Evolutionary conservation across 1,139 yeast species (phyloP), one percentile per base, ranked within the genome.

Genomic region (Kluyveromyces sp.): DNA sequence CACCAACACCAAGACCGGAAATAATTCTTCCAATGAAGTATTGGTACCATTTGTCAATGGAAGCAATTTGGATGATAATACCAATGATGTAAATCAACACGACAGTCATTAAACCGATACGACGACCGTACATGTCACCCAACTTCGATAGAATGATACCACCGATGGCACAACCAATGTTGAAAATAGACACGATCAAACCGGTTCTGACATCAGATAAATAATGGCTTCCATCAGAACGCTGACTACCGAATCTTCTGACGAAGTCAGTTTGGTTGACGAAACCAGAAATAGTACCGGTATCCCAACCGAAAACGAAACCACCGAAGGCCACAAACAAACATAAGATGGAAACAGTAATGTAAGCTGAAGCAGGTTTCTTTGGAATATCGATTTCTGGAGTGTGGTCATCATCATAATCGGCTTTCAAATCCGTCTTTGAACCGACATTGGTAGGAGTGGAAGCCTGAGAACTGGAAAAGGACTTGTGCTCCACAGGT

Each of bases 221-320:
- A 53, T 68, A 66, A 43, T 56, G 51, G 7, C 45, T 60, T 42
- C 73, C 71, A 3, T 56, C 49, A n/a, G 52, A 32, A 13, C 40
- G 36, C 33, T 26, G 16, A 28, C 44, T 41, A 41, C 52, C 55
- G 58, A 74, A 75, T 51, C 75, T 69, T 34, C 59, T 57, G 45
- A 63, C 66, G 59, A 80, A 86, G 54, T 77, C 78, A 3, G 73
- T 64, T 85, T 82, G 80, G 59, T 80, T 80, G 59, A 83, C 73
- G 54, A 83, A 78, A 57, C 92, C 94, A 28, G 82, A 74, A 60
- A 81, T 80, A 55, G 86, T 78, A 67, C 87, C 87, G 25, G 87
- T 80, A 66, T 80, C 87, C 73, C 79, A 80, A 52, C 87, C 87
- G 57, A 73, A 80, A 50, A 80, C 76, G 55, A 78, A 70, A 61